Percentiles rank a stretch among this genome's conserved stretches.
Conservation (phyloP, 2,329 filamentous ascomycete species). For the Fusarium cyanostomum region DNA sequence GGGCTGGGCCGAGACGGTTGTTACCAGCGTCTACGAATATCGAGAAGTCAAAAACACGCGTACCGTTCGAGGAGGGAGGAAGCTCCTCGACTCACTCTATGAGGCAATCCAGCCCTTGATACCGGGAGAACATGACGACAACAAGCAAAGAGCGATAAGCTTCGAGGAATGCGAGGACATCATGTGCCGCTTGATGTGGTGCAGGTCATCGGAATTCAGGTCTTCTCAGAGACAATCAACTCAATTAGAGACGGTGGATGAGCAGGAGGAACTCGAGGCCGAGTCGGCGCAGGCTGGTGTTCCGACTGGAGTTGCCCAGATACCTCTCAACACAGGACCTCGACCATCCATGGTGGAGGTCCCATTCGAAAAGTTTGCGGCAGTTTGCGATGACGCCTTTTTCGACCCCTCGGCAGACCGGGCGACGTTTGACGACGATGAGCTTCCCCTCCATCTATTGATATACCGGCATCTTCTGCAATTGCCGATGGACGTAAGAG, state of each 20-base stretch:
- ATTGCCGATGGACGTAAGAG: constrained; percentile 83
- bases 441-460: constrained; percentile 79
- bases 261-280: constrained; percentile 64
- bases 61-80: constrained; percentile 78
- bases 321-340: constrained; percentile 58
- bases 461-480: constrained; percentile 79
- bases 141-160: constrained; percentile 56
- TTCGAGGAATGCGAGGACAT: constrained; percentile 88
- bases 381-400: constrained; percentile 79
- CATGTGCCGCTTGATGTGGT: constrained; percentile 81
- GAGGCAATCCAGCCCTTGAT: constrained; percentile 60
- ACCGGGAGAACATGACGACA: constrained; percentile 44
- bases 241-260: constrained; percentile 60
- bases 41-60: constrained; percentile 78
- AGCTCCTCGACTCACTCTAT: constrained; percentile 75
- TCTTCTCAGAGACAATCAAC: constrained; percentile 51
- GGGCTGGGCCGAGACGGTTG: constrained; percentile 89
- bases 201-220: constrained; percentile 53
- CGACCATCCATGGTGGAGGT: constrained; percentile 68
- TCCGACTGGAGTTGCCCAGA: constrained; percentile 47
- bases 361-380: constrained; percentile 74
- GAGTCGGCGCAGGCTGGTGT: constrained; percentile 40
- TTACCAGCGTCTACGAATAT: constrained; percentile 91
- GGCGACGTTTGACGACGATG: constrained; percentile 82
- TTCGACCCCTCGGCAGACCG: constrained; percentile 66